Evolutionary conservation across 371 early-diverging fungal genomes (phyloP), one percentile per base, ranked within the genome.

Genomic region (Umbelopsis sp.): DNA sequence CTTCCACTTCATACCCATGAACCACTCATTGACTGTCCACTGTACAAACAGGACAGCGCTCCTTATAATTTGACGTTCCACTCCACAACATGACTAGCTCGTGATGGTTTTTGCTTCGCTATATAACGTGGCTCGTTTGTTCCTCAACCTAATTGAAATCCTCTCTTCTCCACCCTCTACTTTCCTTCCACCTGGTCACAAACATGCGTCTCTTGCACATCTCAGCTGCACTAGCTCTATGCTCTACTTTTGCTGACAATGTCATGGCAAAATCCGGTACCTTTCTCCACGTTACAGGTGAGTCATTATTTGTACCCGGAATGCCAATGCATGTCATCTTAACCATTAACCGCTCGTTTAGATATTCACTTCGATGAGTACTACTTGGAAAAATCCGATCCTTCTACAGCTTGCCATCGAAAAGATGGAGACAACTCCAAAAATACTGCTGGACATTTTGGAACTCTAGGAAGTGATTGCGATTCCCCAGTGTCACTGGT

Each of bases 231-330:
- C 29, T 25, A 1, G 35, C 32, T 18, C 9, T 57, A 6, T 57
- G 35, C 18, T 37, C 35, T 0, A 16, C 29, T 32, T n/a, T 57
- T 18, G 37, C 29, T 37, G 57, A 35, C 32, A 24, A 18, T 18
- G 57, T 57, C 12, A 29, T 25, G 57, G 57, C 57, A 18, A 29
- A n/a, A 32, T 57, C 57, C 16, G 82, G 80, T 25, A 80, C 76
- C 64, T 82, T 83, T 35, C 70, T 80, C 51, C 80, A 82, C 57
- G 70, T 82, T 18, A 80, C 83, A 44, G 79, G 79, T 80, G 76
- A 63, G 14, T 16, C 25, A 18, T 22, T 18, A 32, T 51, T 41
- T 41, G 41, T 41, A 41, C 7, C 0, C 11, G 4, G n/a, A 46
- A 46, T 46, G 48, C 12, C 6, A 18, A 16, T 48, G 6, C 3